Base-by-base conservation (phyloP, 768 basidiomycete genomes). In the Lactarius psammicola region DNA sequence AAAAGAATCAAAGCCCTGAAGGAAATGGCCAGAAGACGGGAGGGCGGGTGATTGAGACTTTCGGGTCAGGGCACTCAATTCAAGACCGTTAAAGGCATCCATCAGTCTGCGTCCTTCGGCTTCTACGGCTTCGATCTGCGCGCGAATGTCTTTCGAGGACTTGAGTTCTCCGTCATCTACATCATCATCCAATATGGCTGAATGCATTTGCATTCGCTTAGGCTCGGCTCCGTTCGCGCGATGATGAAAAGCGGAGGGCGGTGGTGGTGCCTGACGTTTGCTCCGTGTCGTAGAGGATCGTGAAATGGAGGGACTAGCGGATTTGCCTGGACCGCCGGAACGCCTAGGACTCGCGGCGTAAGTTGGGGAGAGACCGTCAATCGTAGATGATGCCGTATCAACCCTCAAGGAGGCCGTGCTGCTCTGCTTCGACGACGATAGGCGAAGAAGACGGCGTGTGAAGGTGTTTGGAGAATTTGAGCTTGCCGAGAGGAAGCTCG, bases 41-140 rank as follows among this genome's bases (percentile, higher is more conserved):
- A 66, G 69, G 17, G 68, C 63, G 28, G 73, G 69, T 23, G 77
- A 1, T 77, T 78, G 38, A 75, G 79, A 76, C 34, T 80, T 73
- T 17, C 81, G 81, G 11, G 86, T 85, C 56, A 91, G 76, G 26
- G 87, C 84, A 38, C 82, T 87, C 64, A 92, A 78, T 74, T 92
- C 90, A 44, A 92, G 78, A 10, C 90, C 89, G 70, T 85, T 89
- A 74, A 92, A 92, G 3, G 90, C 89, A 71, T 92, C 90, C 76
- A 91, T 81, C 55, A 92, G 75, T 57, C 87, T 80, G 67, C 82
- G 81, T 7, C 83, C 85, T 72, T 93, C 90, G 36, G 85, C 85
- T 73, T 92, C 89, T 51, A 93, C 84, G 7, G 80, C 75, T 65
- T 81, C 77, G 51, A 93, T 88, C 70, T 92, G 87, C 54, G 82